phyloP scores from a whole-genome alignment of 495 filamentous ascomycete species.

The Mytilinidion resinicola region DNA sequence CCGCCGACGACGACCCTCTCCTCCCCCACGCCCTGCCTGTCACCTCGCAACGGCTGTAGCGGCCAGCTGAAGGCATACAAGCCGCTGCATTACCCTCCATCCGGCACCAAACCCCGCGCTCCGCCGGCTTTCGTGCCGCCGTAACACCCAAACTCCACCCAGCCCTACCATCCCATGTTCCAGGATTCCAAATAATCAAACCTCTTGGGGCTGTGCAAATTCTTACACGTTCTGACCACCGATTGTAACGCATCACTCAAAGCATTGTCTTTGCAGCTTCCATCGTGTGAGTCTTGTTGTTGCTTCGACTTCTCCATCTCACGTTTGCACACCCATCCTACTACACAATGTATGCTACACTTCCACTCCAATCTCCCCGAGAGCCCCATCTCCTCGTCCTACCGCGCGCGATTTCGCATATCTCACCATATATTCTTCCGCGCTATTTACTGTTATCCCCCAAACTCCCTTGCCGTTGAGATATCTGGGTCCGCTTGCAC shows the following conservation, averaged over 20 bases:
- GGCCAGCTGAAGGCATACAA: not conserved
- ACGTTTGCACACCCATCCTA: no score
- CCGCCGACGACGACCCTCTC: no score
- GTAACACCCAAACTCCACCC: not conserved
- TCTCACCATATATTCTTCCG: not conserved
- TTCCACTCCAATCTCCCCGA: not conserved
- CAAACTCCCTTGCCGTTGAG: not conserved
- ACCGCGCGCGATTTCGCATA: not conserved
- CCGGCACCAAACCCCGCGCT: not conserved
- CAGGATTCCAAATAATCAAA: conserved; percentile 27
- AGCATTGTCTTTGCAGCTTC: not conserved
- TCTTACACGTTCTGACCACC: conserved; percentile 5
- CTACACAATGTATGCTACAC: not conserved
- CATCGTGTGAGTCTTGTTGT: not conserved
- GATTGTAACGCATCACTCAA: conserved; percentile 2
- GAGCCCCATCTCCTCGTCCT: not conserved
- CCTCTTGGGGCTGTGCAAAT: conserved; percentile 19
- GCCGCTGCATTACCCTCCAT: not conserved
- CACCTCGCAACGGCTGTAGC: no score
- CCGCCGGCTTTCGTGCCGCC: not conserved
- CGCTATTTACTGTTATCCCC: not conserved
- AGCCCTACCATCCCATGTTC: conserved; percentile 8
- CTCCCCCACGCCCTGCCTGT: no score
- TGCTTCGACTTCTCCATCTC: not conserved
- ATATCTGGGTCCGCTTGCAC: not conserved